Conservation (phyloP, 2,329 filamentous ascomycete genomes). For the Claviceps digitariae region DNA sequence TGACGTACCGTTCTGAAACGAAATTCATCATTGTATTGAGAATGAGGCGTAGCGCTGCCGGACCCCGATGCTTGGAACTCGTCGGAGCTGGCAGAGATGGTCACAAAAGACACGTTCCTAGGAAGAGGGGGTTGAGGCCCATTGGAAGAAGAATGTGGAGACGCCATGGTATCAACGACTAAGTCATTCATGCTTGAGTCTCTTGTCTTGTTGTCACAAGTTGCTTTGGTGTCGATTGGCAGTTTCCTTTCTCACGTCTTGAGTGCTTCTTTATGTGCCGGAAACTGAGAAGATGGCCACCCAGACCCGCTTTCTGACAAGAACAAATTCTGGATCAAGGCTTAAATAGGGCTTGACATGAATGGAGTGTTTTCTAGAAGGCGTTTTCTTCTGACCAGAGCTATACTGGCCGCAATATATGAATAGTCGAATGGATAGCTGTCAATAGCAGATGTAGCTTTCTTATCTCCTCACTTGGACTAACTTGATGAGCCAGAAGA, state of each 20-base stretch:
- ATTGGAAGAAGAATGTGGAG: background rate
- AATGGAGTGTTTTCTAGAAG: background rate
- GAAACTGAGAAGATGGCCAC: background rate
- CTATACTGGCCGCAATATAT: background rate
- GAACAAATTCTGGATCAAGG: background rate
- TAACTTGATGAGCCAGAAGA: background rate
- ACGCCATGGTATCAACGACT: constrained; percentile 1
- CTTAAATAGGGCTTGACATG: background rate
- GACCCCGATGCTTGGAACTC: background rate
- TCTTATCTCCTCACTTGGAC: background rate
- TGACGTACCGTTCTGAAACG: constrained; percentile 16
- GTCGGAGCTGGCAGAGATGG: background rate
- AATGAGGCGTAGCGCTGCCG: background rate
- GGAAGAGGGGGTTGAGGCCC: constrained; percentile 1
- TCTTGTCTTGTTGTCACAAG: background rate
- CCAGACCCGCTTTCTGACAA: background rate
- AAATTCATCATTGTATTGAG: constrained; percentile 16
- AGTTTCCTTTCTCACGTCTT: background rate
- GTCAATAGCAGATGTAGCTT: background rate
- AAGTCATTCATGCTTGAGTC: background rate
- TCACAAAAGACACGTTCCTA: constrained; percentile 4
- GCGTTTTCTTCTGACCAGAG: background rate
- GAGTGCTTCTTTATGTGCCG: background rate
- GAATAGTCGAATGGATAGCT: background rate
- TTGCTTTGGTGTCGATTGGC: background rate